Conservation (phyloP, 768 basidiomycete genomes). For the Lyophyllum decastes region DNA sequence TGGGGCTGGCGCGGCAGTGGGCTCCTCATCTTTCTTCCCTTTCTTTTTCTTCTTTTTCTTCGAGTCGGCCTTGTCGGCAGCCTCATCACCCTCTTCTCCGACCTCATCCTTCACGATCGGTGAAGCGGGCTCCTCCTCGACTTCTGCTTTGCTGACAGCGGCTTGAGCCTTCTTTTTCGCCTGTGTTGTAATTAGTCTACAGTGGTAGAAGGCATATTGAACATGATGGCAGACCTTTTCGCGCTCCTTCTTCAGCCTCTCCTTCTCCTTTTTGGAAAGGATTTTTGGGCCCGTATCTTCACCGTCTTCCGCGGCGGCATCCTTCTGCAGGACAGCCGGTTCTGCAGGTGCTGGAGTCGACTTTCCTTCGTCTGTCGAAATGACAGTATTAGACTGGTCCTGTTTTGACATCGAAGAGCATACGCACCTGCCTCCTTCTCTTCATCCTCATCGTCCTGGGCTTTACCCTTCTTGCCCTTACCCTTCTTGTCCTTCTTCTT, state of each 20-base stretch:
- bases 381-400: conserved; percentile 1
- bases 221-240: conserved; percentile 70
- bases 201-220: conserved; percentile 6
- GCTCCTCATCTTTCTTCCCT: conserved; percentile 60
- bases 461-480: conserved; percentile 52
- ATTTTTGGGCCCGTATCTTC: conserved; percentile 65
- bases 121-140: conserved; percentile 26
- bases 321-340: conserved; percentile 26
- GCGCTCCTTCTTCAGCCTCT: conserved; percentile 93
- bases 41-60: conserved; percentile 94
- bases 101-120: conserved; percentile 49
- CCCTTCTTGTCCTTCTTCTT: conserved; percentile 60
- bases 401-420: not conserved
- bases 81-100: conserved; percentile 70
- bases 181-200: conserved; percentile 37
- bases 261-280: conserved; percentile 95
- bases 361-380: conserved; percentile 22
- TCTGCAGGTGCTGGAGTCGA: conserved; percentile 25
- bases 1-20: conserved; percentile 30
- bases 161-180: conserved; percentile 95
- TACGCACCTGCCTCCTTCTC: conserved; percentile 25
- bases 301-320: conserved; percentile 51
- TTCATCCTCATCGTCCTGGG: conserved; percentile 38
- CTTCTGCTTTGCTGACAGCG: conserved; percentile 72
- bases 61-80: conserved; percentile 50